Evolutionary conservation across 1,139 yeast genomes (phyloP), one percentile per base, ranked within the genome.

Genomic region (Candida sp.): DNA sequence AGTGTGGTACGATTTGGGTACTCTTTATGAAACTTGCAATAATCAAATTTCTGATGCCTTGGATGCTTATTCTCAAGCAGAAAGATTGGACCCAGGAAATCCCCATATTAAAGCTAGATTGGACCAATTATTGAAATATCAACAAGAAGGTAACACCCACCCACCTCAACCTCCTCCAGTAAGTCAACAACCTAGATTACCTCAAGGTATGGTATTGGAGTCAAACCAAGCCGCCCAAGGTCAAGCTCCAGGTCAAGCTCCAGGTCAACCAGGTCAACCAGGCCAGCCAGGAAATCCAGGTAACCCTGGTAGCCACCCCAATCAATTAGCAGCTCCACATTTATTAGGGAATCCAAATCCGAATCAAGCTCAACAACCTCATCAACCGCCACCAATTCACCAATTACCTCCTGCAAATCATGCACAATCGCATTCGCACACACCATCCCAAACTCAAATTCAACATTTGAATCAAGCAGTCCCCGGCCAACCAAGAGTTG

Each of bases 1-100:
- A 65, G 99, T 93, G 25, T 93, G 99, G 99, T 93, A 93, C 65
- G 99, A 93, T 67, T 77, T 93, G 60, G 99, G 99, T 45, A 93
- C 98, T 2, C 73, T 93, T 41, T 93, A 93, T 65, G 99, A 93
- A 68, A 89, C 97, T 29, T 93, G 99, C 68, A 93, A 91, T 68
- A 91, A 91, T 66, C 99, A 93, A 68, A 80, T 91, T 48, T 79
- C 84, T 50, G 99, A 93, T 62, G 99, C 99, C 1, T 73, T 93
- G 52, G 98, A 93, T 66, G 99, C 99, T 6, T 93, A 93, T 63
- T 85, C 89, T 58, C 95, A 95, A 53, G 99, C 99, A 5, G 96
- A 95, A 43, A 82, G 96, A 46, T 80, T 93, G 54, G 98, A 93
- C 62, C 98, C 99, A 30, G 86, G 82, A 47, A 91, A 93, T 61